Conservation (phyloP, 805 yeast species). For the Lachancea mirantina region DNA sequence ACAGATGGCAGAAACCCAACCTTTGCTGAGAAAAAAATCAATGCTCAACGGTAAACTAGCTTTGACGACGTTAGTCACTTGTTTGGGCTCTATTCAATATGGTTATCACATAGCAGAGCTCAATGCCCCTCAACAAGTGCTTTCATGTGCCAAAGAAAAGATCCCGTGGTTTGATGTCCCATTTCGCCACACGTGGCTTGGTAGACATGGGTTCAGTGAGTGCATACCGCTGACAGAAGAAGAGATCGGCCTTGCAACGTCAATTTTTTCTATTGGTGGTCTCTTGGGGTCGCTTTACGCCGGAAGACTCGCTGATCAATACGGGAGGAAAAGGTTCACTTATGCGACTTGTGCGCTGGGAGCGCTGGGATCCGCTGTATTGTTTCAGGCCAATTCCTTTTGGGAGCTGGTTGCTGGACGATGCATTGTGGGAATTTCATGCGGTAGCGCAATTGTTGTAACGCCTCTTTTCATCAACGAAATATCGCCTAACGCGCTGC, state of each 20-base stretch:
- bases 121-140: conserved; percentile 75
- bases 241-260: conserved; percentile 66
- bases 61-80: conserved; percentile 47
- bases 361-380: conserved; percentile 55
- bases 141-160: conserved; percentile 45
- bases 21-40: conserved; percentile 6
- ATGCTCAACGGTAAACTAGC: conserved; percentile 30
- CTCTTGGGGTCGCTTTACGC: conserved; percentile 65
- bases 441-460: conserved; percentile 81
- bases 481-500: conserved; percentile 57
- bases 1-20: conserved; percentile 4
- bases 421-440: conserved; percentile 72
- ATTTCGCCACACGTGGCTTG: conserved; percentile 35
- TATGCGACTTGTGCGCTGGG: conserved; percentile 47
- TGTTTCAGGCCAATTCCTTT: conserved; percentile 44
- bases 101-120: conserved; percentile 94
- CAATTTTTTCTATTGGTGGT: conserved; percentile 83
- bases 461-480: conserved; percentile 80
- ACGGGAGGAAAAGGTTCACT: conserved; percentile 56
- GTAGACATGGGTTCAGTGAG: conserved; percentile 39
- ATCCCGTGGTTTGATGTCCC: conserved; percentile 18
- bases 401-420: conserved; percentile 54
- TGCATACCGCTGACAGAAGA: conserved; percentile 56
- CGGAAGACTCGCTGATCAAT: conserved; percentile 56
- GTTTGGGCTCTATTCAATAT: conserved; percentile 77